These are phyloP conservation scores for Mucor racemosus DNA, from an alignment of 371 early-diverging fungal species.

Conservation along the genomic window DNA sequence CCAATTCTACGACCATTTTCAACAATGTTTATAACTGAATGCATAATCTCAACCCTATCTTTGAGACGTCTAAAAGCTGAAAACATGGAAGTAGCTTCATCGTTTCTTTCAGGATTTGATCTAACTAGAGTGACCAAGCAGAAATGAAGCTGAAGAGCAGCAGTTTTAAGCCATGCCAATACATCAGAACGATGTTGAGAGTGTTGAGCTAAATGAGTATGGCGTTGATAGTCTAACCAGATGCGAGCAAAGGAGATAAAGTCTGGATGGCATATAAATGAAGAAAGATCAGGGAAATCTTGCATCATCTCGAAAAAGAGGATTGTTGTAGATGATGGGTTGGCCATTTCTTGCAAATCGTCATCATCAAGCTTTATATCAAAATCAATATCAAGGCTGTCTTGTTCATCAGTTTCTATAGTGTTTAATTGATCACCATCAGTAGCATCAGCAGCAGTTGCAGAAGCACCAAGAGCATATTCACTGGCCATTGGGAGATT, in stretches of 20 bases:
- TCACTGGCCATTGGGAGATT: neutral
- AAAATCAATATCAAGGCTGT: neutral
- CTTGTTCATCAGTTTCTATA: neutral
- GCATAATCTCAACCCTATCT: conserved; percentile 26
- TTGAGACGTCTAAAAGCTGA: conserved; percentile 30
- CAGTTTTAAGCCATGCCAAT: conserved; percentile 18
- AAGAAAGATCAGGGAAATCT: conserved; percentile 35
- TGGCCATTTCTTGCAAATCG: neutral
- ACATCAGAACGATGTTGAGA: conserved; percentile 15
- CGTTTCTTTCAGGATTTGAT: conserved; percentile 5
- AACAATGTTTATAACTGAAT: conserved; percentile 20
- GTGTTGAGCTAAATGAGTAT: conserved; percentile 23
- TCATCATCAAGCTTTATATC: neutral
- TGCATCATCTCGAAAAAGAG: conserved; percentile 20
- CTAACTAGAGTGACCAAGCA: conserved; percentile 9
- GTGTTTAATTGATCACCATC: neutral
- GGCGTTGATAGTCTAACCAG: conserved; percentile 36
- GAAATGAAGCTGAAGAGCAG: conserved; percentile 20
- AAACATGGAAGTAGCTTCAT: conserved; percentile 19
- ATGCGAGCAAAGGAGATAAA: conserved; percentile 28
- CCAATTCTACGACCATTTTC: conserved; percentile 25
- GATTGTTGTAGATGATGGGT: conserved; percentile 3
- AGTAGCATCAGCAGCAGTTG: neutral
- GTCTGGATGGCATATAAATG: conserved; percentile 32
- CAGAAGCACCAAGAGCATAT: neutral